Conservation (phyloP, 768 basidiomycete genomes). For the Pleurotus cornucopiae region DNA sequence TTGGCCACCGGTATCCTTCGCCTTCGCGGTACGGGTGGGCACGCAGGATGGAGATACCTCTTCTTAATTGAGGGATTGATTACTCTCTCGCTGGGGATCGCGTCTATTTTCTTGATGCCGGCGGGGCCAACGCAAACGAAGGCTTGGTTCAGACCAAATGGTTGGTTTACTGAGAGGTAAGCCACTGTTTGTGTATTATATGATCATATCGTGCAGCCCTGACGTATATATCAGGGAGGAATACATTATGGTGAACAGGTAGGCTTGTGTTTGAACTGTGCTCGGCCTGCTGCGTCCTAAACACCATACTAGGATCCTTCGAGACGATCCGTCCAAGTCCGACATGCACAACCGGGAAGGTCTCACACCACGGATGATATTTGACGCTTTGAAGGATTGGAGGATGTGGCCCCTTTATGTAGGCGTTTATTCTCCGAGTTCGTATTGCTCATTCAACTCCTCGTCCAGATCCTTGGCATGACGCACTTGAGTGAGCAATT, state of each 20-base stretch:
- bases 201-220: no score
- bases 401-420: conserved; percentile 62
- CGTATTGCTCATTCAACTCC: neutral
- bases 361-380: conserved; percentile 43
- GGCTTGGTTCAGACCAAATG: conserved; percentile 53
- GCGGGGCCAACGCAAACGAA: conserved; percentile 63
- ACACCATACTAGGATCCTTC: conserved; percentile 34
- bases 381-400: conserved; percentile 55
- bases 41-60: conserved; percentile 55
- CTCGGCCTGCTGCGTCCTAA: neutral
- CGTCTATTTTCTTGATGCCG: conserved; percentile 56
- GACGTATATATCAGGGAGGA: conserved; percentile 44
- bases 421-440: neutral
- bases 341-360: conserved; percentile 72
- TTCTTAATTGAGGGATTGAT: conserved; percentile 52
- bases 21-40: conserved; percentile 47
- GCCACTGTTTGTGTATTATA: conserved; percentile 6
- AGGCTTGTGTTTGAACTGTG: neutral
- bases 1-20: conserved; percentile 59
- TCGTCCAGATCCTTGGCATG: conserved; percentile 35
- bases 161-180: conserved; percentile 62
- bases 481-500: conserved; percentile 42
- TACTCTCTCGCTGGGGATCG: conserved; percentile 44
- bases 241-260: conserved; percentile 58
- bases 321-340: conserved; percentile 64